A percentile compares a stretch with the other conserved stretches of the same genome.
These are phyloP conservation scores for Mycena chlorophos DNA, from an alignment of 768 basidiomycete genomes.

Conservation along the genomic window DNA sequence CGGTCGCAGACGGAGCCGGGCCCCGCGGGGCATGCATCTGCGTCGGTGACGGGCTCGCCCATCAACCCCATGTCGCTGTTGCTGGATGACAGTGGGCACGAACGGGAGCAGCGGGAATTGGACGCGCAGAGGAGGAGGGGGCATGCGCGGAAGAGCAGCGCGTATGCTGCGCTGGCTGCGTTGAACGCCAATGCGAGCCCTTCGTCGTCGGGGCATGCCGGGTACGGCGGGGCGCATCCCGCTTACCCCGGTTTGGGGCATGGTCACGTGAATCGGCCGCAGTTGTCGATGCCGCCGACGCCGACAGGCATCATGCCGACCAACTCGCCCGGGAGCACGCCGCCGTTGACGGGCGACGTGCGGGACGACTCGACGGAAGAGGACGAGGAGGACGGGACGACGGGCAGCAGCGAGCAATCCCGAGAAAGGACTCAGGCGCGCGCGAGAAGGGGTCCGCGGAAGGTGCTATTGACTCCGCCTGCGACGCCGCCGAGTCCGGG, in stretches of 20 bases:
- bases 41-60: background rate
- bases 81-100: background rate
- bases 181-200: background rate
- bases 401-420: background rate
- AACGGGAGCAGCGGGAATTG: background rate
- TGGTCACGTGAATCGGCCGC: background rate
- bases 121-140: slow-evolving; percentile 1
- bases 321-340: slow-evolving; percentile 21
- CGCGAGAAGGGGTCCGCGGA: slow-evolving; percentile 13
- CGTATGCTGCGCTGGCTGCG: slow-evolving; percentile 22
- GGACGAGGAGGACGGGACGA: slow-evolving; percentile 2
- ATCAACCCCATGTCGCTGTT: background rate
- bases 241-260: background rate
- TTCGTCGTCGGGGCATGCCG: background rate
- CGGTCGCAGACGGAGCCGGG: slow-evolving; percentile 10
- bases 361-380: slow-evolving; percentile 6
- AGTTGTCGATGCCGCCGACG: background rate
- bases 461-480: slow-evolving; percentile 24
- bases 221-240: background rate
- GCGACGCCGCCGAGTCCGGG: slow-evolving; percentile 32
- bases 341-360: slow-evolving; percentile 18
- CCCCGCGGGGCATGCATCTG: too few species aligned
- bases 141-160: slow-evolving; percentile 22
- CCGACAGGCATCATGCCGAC: background rate
- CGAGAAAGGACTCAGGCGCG: slow-evolving; percentile 23